phyloP scores from a whole-genome alignment of 2,329 filamentous ascomycete genomes.

The Hawksworthiomyces lignivorus region DNA sequence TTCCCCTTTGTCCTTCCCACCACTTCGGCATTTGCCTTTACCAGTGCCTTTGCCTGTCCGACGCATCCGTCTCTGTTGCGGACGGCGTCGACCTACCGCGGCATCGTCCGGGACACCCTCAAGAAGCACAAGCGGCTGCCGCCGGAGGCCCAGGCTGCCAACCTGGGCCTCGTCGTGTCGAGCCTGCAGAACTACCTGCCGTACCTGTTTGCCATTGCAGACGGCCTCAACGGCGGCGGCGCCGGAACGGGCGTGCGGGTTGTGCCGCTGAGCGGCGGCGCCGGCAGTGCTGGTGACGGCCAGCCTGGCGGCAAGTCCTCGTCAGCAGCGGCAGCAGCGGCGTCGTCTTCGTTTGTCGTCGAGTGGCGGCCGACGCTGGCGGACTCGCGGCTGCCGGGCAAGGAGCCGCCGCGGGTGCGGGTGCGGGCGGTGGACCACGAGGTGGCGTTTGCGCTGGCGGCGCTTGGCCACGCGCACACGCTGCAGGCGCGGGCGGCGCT shows the following conservation, averaged over 20 bases:
- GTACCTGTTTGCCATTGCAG: conserved; percentile 71
- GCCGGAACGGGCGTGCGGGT: conserved; percentile 1
- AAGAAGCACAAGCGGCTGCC: conserved; percentile 88
- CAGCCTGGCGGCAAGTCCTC: conserved; percentile 35
- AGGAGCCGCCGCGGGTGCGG: conserved; percentile 56
- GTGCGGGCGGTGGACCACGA: conserved; percentile 75
- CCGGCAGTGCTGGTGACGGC: conserved; percentile 35
- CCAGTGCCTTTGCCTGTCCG: conserved; percentile 65
- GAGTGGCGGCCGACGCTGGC: conserved; percentile 81
- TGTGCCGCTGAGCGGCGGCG: conserved; percentile 40
- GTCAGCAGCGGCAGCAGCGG: conserved; percentile 51
- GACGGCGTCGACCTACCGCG: conserved; percentile 73
- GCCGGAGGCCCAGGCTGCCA: conserved; percentile 58
- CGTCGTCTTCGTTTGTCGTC: conserved; percentile 41
- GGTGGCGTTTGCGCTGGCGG: conserved; percentile 68
- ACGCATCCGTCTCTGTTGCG: conserved; percentile 86
- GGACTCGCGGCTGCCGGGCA: conserved; percentile 47
- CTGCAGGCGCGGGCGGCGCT: conserved; percentile 65
- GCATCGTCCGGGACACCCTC: conserved; percentile 71
- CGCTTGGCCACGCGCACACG: conserved; percentile 67
- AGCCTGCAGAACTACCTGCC: conserved; percentile 72
- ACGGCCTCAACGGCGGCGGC: conserved; percentile 42
- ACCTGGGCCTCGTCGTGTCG: conserved; percentile 62
- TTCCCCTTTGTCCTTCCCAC: conserved; percentile 85
- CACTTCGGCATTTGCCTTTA: conserved; percentile 79